Evolutionary conservation across 2,329 filamentous ascomycete species (phyloP).

Genomic region (Cytospora leucostoma): DNA sequence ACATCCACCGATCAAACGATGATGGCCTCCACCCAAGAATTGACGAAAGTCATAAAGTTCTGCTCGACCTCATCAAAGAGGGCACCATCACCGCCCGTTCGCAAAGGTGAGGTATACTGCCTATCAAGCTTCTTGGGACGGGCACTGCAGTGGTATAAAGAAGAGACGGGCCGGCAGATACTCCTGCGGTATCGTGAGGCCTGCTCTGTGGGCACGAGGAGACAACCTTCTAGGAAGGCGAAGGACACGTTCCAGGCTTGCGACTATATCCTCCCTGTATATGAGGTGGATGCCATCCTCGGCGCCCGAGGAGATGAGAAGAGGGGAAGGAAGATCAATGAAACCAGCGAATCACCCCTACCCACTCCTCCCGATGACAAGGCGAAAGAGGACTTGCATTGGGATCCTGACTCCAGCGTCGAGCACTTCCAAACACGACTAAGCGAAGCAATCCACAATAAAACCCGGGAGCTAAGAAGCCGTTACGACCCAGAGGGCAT

Average conservation of each 20-base stretch:
- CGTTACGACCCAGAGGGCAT: not conserved
- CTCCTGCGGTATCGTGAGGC: not conserved
- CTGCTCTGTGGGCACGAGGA: not conserved
- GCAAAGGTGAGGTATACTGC: conserved; percentile 13
- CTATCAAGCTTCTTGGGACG: conserved; percentile 12
- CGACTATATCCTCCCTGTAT: not conserved
- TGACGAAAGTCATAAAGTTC: conserved; percentile 1
- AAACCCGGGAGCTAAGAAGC: not conserved
- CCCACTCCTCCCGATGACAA: conserved; percentile 2
- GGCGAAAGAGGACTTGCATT: not conserved
- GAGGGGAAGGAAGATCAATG: not conserved
- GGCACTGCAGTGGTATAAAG: conserved; percentile 17
- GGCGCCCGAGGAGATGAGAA: not conserved
- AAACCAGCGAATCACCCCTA: not conserved
- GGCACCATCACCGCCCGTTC: conserved; percentile 6
- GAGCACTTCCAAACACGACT: conserved; percentile 2
- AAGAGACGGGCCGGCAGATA: conserved; percentile 10
- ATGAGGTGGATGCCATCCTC: conserved; percentile 7
- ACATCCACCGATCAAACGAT: not conserved
- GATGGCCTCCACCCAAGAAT: not conserved
- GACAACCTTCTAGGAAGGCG: conserved; percentile 16
- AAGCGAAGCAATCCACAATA: not conserved
- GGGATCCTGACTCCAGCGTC: not conserved
- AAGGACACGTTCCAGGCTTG: not conserved
- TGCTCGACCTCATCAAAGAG: not conserved